phyloP scores from a whole-genome alignment of 495 filamentous ascomycete genomes.

The Neurospora sp. region DNA sequence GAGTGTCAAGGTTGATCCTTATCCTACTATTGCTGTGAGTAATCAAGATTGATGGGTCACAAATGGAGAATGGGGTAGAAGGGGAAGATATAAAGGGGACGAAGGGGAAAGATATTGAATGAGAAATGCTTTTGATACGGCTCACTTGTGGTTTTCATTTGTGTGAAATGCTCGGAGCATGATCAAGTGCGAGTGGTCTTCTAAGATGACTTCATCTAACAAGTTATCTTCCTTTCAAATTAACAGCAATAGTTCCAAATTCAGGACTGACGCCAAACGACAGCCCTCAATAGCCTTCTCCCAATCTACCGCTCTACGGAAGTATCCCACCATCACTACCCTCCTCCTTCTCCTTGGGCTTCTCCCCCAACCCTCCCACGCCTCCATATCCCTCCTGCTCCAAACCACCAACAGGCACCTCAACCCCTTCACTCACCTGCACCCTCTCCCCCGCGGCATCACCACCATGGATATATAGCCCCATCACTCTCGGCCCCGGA shows the following conservation, averaged over 20 bases:
- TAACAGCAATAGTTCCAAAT: background rate
- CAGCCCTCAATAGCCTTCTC: background rate
- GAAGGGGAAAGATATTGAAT: too few species aligned
- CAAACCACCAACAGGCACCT: background rate
- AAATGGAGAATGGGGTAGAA: background rate
- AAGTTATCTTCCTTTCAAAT: background rate
- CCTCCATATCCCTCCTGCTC: background rate
- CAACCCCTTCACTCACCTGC: background rate
- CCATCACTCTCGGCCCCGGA: constrained; percentile 46
- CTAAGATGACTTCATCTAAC: background rate
- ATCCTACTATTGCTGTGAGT: background rate
- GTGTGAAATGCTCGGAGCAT: too few species aligned
- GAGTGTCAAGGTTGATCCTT: constrained; percentile 63
- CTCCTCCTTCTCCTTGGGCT: background rate
- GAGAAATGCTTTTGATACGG: too few species aligned
- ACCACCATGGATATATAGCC: constrained; percentile 35
- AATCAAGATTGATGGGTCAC: background rate
- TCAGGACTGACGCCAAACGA: background rate
- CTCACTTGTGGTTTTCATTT: too few species aligned
- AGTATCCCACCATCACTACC: background rate
- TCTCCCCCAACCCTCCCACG: too few species aligned
- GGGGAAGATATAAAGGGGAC: too few species aligned
- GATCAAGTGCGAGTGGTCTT: background rate
- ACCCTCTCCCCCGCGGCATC: background rate
- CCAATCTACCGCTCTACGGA: background rate